Evolutionary conservation across 352 stramenopile genomes (phyloP), one percentile per base, ranked within the genome.

Genomic region (Globisporangium solare): DNA sequence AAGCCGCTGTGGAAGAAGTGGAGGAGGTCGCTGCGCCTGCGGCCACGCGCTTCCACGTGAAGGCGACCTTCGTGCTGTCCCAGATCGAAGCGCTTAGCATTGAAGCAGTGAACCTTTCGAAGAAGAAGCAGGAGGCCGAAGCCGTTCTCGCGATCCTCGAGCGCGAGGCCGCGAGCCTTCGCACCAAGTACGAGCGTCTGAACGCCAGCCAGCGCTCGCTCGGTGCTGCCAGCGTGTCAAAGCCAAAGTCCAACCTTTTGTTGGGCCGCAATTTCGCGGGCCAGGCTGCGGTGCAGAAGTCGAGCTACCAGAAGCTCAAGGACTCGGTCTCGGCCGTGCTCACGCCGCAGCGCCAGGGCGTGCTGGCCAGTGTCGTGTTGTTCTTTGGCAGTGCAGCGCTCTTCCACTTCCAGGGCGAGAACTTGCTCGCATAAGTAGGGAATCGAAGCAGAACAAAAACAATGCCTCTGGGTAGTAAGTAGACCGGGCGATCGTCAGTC

Each of bases 361-460:
- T 91, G 56, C 58, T 89, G 46, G 68, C 82, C 45, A 92, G 82
- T 63, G 68, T 87, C 50, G 76, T 67, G 42, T 83, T 94, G 68
- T 94, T 94, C 55, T 69, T 83, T 15, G 80, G 76, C 56, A 88
- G 82, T 63, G 77, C 81, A 18, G 71, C 55, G 32, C 62, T 94
- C 11, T 92, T 92, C 74, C 84, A 94, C 70, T 88, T 71, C 63
- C 83, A 94, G 58, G 84, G 81, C 59, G 79, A 94, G 62, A 91
- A 92, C 67, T 67, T 94, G 64, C 69, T 94, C 58, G 70, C 73
- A 54, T 86, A 83, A 74, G 60, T 50, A 42, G 15, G n/a, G 39
- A 18, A 13, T n/a, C 10, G 27, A 35, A 35, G 24, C 2, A 27
- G 5, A 27, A 5, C 24, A 20, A n/a, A n/a, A n/a, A 43, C 39